phyloP scores from a whole-genome alignment of 352 stramenopile species.

The Sclerospora graminicola region DNA sequence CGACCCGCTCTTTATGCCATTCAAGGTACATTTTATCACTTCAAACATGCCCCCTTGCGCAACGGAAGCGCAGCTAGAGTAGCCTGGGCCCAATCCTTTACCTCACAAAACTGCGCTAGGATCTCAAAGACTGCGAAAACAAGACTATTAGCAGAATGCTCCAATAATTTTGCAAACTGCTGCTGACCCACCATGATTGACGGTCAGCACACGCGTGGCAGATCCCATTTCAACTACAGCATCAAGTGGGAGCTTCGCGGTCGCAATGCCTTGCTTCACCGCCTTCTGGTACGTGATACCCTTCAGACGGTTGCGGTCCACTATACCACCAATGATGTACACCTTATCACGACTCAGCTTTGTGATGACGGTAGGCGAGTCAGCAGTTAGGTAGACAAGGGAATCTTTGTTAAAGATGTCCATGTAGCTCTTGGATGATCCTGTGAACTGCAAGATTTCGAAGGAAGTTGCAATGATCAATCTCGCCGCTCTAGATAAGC shows the following conservation, averaged over 20 bases:
- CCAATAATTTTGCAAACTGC: background rate
- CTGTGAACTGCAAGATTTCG: constrained; percentile 35
- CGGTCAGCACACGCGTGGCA: constrained; percentile 72
- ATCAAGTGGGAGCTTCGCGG: constrained; percentile 88
- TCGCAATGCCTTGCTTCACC: constrained; percentile 81
- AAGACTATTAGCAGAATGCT: background rate
- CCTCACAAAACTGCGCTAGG: constrained; percentile 54
- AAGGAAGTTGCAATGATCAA: background rate
- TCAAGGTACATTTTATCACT: constrained; percentile 16
- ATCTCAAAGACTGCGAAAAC: constrained; percentile 66
- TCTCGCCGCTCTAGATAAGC: background rate
- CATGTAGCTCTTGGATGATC: constrained; percentile 48
- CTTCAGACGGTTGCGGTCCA: constrained; percentile 96
- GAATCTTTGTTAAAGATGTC: constrained; percentile 71
- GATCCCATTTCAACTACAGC: constrained; percentile 66
- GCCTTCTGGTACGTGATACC: constrained; percentile 88
- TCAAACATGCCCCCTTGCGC: constrained; percentile 57
- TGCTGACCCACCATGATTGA: constrained; percentile 70
- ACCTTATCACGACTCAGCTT: constrained; percentile 83
- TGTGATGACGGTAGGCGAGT: constrained; percentile 88
- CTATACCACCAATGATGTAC: constrained; percentile 96
- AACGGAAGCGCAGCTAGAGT: constrained; percentile 53
- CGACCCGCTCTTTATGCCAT: constrained; percentile 5
- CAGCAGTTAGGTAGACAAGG: constrained; percentile 92
- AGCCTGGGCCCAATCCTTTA: constrained; percentile 67